These are phyloP conservation scores for Papiliotrema nemorosa DNA, from an alignment of 1,284 basidiomycete species.

Conservation along the genomic window DNA sequence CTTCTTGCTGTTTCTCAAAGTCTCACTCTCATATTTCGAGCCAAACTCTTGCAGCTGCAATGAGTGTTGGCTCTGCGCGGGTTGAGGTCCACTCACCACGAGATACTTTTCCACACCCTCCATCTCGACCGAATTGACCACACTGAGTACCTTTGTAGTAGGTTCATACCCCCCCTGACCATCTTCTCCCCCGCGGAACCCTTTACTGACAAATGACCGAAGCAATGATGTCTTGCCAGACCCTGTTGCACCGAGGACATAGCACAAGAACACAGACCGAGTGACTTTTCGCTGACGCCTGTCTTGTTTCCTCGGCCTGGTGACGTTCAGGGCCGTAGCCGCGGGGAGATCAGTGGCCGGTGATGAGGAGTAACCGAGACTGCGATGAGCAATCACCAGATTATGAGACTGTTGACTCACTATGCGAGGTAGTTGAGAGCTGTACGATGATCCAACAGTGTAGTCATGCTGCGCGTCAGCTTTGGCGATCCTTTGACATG, in stretches of 20 bases:
- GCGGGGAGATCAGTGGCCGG: slow-evolving; percentile 50
- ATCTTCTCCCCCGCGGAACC: slow-evolving; percentile 52
- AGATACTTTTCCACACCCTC: slow-evolving; percentile 94
- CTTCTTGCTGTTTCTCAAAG: slow-evolving; percentile 82
- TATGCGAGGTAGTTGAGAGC: slow-evolving; percentile 96
- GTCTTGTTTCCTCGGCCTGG: slow-evolving; percentile 76
- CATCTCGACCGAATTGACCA: slow-evolving; percentile 93
- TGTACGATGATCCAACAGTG: slow-evolving; percentile 83
- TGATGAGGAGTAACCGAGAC: slow-evolving; percentile 49
- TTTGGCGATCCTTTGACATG: not conserved
- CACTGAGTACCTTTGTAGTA: slow-evolving; percentile 82
- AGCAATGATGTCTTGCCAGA: slow-evolving; percentile 90
- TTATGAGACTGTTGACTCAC: slow-evolving; percentile 42
- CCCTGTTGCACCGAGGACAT: slow-evolving; percentile 91
- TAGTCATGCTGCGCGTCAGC: slow-evolving; percentile 76
- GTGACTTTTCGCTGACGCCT: slow-evolving; percentile 81
- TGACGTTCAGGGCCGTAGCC: slow-evolving; percentile 75
- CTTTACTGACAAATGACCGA: slow-evolving; percentile 79
- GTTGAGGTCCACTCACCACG: slow-evolving; percentile 60
- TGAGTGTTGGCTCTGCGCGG: not conserved
- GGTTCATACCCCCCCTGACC: slow-evolving; percentile 63
- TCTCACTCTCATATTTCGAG: slow-evolving; percentile 88
- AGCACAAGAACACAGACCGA: slow-evolving; percentile 85
- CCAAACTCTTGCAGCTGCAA: slow-evolving; percentile 91
- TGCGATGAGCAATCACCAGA: slow-evolving; percentile 2